Evolutionary conservation across 257 asterid genomes (phyloP), one percentile per base, ranked within the genome.

Genomic region (Nyctanthes arbortristis): DNA sequence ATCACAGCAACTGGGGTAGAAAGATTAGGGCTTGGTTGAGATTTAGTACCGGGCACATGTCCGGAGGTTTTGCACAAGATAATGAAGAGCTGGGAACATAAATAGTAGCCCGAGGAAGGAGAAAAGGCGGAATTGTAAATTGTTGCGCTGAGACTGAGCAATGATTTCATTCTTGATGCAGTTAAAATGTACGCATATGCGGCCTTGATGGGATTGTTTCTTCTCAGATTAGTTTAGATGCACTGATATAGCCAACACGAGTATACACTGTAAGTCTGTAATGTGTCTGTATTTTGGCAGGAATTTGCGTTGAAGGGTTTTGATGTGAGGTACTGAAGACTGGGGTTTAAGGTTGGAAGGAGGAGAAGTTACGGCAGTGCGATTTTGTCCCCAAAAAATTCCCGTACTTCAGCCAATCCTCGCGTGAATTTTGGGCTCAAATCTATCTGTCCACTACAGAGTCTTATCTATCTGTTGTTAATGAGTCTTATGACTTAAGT

Each of bases 101-200:
- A 77, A 52, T 24, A 61, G 72, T 68, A 34, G 34, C n/a, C n/a
- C n/a, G 77, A 62, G 45, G 72, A 63, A 68, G 63, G 37, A 35
- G 77, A 45, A 65, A 82, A 67, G 58, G 80, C 58, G 61, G 85
- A 49, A 34, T 61, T 78, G 75, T 79, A 71, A 47, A 83, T 66
- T 65, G 76, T 20, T 33, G 90, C 75, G 63, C 45, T 39, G 65
- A 80, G 45, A 24, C 28, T 49, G 68, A 88, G 65, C 18, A 83
- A 75, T 25, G n/a, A n/a, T n/a, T n/a, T n/a, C n/a, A n/a, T n/a
- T n/a, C n/a, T n/a, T n/a, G n/a, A n/a, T n/a, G n/a, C 22, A 33
- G 71, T 67, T 18, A 79, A 67, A 92, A 84, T 87, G 61, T 70
- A 73, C 33, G 52, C 10, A 43, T 40, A 34, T 18, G 6, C 0